These are phyloP conservation scores for Vanrija sp. DNA, from an alignment of 1,284 basidiomycete genomes.

Conservation along the genomic window DNA sequence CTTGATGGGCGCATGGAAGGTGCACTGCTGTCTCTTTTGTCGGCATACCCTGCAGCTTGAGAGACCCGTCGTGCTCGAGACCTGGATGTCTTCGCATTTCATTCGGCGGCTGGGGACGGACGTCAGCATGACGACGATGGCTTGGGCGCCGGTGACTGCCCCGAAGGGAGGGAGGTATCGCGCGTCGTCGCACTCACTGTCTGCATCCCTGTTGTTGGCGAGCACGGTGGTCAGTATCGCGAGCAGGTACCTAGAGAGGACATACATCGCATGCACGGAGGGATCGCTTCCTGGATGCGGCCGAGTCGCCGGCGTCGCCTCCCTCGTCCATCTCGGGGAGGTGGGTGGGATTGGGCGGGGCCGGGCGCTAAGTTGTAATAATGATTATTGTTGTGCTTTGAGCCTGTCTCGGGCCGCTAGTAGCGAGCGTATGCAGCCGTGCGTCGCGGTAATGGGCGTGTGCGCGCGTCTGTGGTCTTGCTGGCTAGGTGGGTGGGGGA, in stretches of 20 bases:
- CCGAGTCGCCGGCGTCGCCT: no score
- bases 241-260: not conserved
- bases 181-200: constrained; percentile 15
- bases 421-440: no score
- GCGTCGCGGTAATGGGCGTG: no score
- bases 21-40: constrained; percentile 23
- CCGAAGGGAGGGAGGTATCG: no score
- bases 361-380: no score
- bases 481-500: no score
- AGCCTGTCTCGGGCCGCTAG: no score
- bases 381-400: no score
- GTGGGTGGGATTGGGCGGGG: no score
- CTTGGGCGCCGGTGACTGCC: not conserved
- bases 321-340: no score
- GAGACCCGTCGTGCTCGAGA: not conserved
- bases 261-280: constrained; percentile 24
- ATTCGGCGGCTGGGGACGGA: constrained; percentile 19
- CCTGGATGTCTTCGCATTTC: constrained; percentile 25
- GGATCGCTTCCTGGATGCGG: constrained; percentile 9
- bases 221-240: not conserved
- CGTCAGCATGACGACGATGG: not conserved
- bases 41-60: constrained; percentile 24
- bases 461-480: no score
- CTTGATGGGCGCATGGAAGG: constrained; percentile 23
- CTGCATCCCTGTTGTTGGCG: constrained; percentile 13